phyloP scores from a whole-genome alignment of 139 green algal species.

The Chlamydomonas sp. region DNA sequence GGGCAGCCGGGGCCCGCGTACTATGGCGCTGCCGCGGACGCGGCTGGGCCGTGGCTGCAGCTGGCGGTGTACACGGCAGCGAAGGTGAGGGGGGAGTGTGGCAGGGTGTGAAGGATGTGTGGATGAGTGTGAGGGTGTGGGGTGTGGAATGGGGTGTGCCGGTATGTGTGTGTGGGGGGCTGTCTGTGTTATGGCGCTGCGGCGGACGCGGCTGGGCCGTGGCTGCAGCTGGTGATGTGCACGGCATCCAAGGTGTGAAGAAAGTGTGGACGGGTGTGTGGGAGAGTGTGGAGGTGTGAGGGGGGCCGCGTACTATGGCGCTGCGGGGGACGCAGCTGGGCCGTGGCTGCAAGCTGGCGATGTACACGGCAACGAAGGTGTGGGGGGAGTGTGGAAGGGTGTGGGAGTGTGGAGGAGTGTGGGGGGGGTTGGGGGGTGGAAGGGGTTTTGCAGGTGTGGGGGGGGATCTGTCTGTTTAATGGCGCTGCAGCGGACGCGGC shows the following conservation, averaged over 20 bases:
- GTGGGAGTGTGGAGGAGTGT: too few species aligned
- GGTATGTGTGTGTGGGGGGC: too few species aligned
- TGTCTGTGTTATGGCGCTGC: constrained; percentile 58
- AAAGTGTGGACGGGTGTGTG: not conserved
- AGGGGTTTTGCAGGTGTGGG: too few species aligned
- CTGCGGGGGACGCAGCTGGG: constrained; percentile 40
- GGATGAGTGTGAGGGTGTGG: too few species aligned
- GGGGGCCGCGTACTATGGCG: too few species aligned
- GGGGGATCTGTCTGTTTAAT: too few species aligned
- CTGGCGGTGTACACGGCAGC: constrained; percentile 57
- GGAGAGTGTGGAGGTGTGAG: too few species aligned
- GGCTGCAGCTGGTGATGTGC: constrained; percentile 72
- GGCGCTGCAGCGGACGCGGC: constrained; percentile 45
- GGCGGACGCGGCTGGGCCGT: constrained; percentile 52
- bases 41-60: constrained; percentile 65
- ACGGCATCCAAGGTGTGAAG: constrained; percentile 10
- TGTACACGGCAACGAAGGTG: constrained; percentile 46
- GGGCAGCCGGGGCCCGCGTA: constrained; percentile 39
- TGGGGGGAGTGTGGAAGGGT: too few species aligned
- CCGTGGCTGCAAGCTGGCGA: constrained; percentile 71
- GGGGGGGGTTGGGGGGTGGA: too few species aligned
- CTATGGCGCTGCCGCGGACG: constrained; percentile 51
- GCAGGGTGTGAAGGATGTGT: too few species aligned
- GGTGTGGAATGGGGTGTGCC: too few species aligned
- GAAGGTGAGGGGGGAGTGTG: not conserved